Conservation (phyloP, 78 protist species). For the Creolimax fragrantissima region DNA sequence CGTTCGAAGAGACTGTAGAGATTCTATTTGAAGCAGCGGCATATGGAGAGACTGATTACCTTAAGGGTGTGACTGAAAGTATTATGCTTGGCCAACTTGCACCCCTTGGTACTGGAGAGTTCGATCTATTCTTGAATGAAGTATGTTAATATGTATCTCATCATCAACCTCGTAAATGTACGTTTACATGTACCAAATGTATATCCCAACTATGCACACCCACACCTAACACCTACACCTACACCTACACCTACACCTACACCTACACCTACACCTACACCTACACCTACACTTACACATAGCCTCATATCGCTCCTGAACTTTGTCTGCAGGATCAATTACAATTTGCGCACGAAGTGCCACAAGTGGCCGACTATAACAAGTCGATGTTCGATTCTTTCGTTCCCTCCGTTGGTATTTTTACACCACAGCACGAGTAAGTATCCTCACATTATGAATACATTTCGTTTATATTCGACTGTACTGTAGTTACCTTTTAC, state of each 20-base stretch:
- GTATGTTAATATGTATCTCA: slow-evolving; percentile 49
- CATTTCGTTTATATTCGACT: too few species aligned
- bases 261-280: not conserved
- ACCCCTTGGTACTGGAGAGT: slow-evolving; percentile 85
- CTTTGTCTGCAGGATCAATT: not conserved
- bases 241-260: not conserved
- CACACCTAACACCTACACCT: not conserved
- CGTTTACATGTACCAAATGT: not conserved
- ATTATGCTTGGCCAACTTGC: slow-evolving; percentile 93
- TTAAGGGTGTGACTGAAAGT: slow-evolving; percentile 93
- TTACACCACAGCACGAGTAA: not conserved
- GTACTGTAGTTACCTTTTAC: too few species aligned
- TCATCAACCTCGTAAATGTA: not conserved
- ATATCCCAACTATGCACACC: not conserved
- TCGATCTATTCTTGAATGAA: slow-evolving; percentile 74
- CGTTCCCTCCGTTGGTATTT: not conserved
- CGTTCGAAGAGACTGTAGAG: slow-evolving; percentile 99
- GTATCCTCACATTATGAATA: too few species aligned
- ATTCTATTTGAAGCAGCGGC: slow-evolving; percentile 93
- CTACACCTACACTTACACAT: not conserved
- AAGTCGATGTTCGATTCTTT: not conserved
- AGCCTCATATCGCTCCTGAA: too few species aligned
- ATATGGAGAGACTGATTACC: slow-evolving; percentile 66
- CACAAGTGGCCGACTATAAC: not conserved
- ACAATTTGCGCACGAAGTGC: not conserved